A percentile compares a stretch with the other conserved stretches of the same genome.
phyloP scores from a whole-genome alignment of 1,284 basidiomycete genomes.

The Austroboletus novae-zelandiae region DNA sequence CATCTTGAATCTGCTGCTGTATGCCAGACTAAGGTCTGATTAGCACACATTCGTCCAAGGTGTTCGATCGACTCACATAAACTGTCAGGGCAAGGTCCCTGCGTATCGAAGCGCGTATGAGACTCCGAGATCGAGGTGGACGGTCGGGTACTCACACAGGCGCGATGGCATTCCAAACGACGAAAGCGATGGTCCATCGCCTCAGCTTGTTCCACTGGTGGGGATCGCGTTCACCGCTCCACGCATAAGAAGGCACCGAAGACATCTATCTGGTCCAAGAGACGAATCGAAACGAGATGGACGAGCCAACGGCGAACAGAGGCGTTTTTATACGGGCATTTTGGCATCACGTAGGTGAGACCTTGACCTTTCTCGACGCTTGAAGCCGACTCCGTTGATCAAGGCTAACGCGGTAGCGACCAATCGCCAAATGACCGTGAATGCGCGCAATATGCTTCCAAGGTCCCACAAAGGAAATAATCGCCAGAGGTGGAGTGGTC shows the following conservation, averaged over 20 bases:
- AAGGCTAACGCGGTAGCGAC: slow-evolving; percentile 2
- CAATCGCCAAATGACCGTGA: slow-evolving; percentile 24
- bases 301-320: not conserved
- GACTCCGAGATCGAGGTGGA: not conserved
- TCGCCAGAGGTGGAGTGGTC: not conserved
- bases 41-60: slow-evolving; percentile 1
- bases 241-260: slow-evolving; percentile 12
- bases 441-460: not conserved
- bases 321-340: slow-evolving; percentile 20
- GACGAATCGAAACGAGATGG: not conserved
- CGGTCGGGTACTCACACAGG: slow-evolving; percentile 21
- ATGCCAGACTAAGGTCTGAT: slow-evolving; percentile 25
- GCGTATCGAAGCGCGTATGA: not conserved
- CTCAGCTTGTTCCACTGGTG: slow-evolving; percentile 27
- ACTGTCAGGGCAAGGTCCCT: slow-evolving; percentile 28
- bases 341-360: not conserved
- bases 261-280: slow-evolving; percentile 16
- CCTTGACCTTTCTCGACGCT: not conserved
- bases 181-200: slow-evolving; percentile 27
- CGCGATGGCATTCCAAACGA: slow-evolving; percentile 30
- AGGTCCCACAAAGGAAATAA: not conserved
- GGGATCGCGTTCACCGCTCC: slow-evolving; percentile 22
- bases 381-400: not conserved
- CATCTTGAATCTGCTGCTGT: slow-evolving; percentile 23
- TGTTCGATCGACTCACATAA: slow-evolving; percentile 18